Conservation (phyloP, 2,329 filamentous ascomycete species). For the Aspergillus quadricinctus region DNA sequence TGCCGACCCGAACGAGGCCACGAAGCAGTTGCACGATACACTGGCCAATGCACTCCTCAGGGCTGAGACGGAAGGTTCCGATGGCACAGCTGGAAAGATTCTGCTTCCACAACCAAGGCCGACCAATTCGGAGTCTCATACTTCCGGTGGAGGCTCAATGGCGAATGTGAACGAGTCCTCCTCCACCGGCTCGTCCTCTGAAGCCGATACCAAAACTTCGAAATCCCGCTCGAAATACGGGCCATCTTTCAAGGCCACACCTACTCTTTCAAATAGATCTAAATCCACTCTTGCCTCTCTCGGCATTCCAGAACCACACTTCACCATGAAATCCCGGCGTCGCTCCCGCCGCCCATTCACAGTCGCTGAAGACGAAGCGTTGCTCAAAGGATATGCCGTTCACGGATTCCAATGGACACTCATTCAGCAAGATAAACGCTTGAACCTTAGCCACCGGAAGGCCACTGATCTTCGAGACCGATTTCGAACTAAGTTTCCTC, state of each 20-base stretch:
- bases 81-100: constrained; percentile 20
- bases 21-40: constrained; percentile 33
- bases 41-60: constrained; percentile 31
- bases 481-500: constrained; percentile 56
- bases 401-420: constrained; percentile 58
- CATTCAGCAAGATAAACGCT: constrained; percentile 52
- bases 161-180: constrained; percentile 14
- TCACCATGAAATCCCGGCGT: constrained; percentile 43
- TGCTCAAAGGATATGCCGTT: constrained; percentile 55
- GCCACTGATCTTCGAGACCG: constrained; percentile 59
- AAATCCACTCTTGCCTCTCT: constrained; percentile 35
- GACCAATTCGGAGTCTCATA: constrained; percentile 14
- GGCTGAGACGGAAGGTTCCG: constrained; percentile 24
- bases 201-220: constrained; percentile 9
- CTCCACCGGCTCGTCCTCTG: constrained; percentile 18
- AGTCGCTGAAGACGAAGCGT: constrained; percentile 52
- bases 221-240: constrained; percentile 10
- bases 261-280: constrained; percentile 29
- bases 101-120: constrained; percentile 22
- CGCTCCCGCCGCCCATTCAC: constrained; percentile 55
- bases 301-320: constrained; percentile 48
- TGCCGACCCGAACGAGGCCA: constrained; percentile 34
- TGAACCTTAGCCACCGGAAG: constrained; percentile 50
- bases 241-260: constrained; percentile 20
- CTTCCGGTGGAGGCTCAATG: constrained; percentile 10